Evolutionary conservation across 129 eudicot species (phyloP).

Genomic region (Escallonia herrerae): DNA sequence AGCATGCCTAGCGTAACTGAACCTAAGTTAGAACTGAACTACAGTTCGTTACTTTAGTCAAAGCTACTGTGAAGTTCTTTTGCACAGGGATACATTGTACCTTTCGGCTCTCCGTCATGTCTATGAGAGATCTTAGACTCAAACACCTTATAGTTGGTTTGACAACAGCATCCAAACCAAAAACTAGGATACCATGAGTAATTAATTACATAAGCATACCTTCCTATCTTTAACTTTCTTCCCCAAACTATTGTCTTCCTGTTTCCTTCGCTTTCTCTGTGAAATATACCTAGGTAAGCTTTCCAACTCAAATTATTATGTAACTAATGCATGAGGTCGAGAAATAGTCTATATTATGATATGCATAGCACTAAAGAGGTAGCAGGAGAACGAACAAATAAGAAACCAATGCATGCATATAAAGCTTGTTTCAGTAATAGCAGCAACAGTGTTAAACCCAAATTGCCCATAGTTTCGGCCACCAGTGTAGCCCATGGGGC

Average conservation of each 20-base stretch:
- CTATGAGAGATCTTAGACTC: not conserved
- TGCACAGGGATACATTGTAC: too few species aligned
- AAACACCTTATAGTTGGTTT: not conserved
- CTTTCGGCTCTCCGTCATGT: too few species aligned
- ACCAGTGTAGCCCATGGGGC: too few species aligned
- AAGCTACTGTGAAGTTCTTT: too few species aligned
- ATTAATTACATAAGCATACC: constrained; percentile 35
- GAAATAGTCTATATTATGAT: not conserved
- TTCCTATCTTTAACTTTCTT: constrained; percentile 66
- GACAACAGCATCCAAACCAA: not conserved
- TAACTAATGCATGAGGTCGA: not conserved
- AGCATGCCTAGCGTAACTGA: too few species aligned
- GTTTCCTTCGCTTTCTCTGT: constrained; percentile 90
- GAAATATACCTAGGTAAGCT: constrained; percentile 29
- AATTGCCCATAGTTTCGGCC: not conserved
- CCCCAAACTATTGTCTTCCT: constrained; percentile 53
- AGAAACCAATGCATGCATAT: not conserved
- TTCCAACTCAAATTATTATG: constrained; percentile 8
- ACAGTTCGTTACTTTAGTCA: too few species aligned
- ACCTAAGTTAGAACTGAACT: too few species aligned
- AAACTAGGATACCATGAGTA: not conserved
- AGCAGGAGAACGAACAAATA: not conserved
- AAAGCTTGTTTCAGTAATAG: not conserved
- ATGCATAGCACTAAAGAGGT: not conserved
- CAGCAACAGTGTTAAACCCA: not conserved